phyloP scores from a whole-genome alignment of 768 basidiomycete genomes.

The Lactifluus hygrophoroides region DNA sequence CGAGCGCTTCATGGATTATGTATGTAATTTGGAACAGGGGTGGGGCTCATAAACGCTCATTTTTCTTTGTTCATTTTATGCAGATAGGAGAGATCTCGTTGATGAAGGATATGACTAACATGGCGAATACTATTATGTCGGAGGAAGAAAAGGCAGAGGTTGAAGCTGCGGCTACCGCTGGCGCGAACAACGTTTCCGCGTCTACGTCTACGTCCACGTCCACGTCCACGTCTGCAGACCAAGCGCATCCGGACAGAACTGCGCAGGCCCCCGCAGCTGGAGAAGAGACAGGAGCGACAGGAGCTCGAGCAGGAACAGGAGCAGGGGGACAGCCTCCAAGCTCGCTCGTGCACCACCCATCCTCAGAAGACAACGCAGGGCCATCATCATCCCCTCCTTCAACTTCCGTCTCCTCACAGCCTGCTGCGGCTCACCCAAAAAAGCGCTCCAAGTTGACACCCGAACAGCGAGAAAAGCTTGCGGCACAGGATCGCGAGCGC shows the following conservation, averaged over 20 bases:
- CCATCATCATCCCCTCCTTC: constrained; percentile 10
- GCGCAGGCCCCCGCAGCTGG: neutral
- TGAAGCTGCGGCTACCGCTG: constrained; percentile 11
- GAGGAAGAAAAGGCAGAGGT: constrained; percentile 85
- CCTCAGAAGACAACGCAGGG: neutral
- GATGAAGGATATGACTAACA: constrained; percentile 87
- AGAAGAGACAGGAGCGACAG: neutral
- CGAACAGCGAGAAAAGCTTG: constrained; percentile 80
- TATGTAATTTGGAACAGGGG: no score
- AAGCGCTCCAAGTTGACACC: constrained; percentile 49
- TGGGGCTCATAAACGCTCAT: neutral
- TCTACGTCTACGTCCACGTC: neutral
- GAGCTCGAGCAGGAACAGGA: neutral
- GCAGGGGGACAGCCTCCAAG: neutral
- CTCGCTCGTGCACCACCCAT: neutral
- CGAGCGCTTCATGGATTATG: constrained; percentile 83
- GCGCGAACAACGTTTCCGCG: constrained; percentile 21
- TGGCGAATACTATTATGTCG: constrained; percentile 79
- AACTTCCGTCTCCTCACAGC: constrained; percentile 19
- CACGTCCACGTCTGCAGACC: neutral
- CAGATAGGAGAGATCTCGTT: constrained; percentile 96
- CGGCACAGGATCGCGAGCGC: constrained; percentile 74
- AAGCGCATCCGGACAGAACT: neutral
- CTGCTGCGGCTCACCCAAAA: constrained; percentile 26
- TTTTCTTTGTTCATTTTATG: neutral